Conservation (phyloP, 1,284 basidiomycete genomes). For the Entoloma clypeatum region DNA sequence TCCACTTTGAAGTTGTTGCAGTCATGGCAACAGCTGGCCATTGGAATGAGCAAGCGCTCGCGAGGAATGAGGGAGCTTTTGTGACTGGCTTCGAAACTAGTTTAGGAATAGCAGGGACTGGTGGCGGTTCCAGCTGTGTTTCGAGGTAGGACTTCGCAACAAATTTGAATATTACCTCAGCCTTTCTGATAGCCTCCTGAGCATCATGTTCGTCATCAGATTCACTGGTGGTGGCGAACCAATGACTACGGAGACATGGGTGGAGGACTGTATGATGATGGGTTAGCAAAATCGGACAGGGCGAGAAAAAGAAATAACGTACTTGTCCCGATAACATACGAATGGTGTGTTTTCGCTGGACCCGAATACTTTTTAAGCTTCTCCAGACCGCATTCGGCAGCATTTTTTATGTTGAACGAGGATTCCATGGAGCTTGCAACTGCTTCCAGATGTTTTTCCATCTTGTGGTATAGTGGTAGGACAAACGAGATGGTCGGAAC, state of each 20-base stretch:
- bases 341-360: slow-evolving; percentile 1
- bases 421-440: slow-evolving; percentile 1
- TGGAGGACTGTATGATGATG: slow-evolving; percentile 13
- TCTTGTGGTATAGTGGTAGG: slow-evolving; percentile 10
- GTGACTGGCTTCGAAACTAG: too few relatives aligned
- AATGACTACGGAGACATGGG: slow-evolving; percentile 7
- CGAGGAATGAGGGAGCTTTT: neutral
- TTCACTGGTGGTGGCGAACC: slow-evolving; percentile 7
- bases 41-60: slow-evolving; percentile 3
- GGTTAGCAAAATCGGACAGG: neutral
- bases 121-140: neutral
- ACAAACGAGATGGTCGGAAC: slow-evolving; percentile 9
- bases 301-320: slow-evolving; percentile 1
- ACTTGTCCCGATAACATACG: slow-evolving; percentile 4
- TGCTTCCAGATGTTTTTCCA: slow-evolving; percentile 3
- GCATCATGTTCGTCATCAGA: neutral
- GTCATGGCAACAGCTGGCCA: too few relatives aligned
- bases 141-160: slow-evolving; percentile 5
- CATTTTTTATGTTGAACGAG: neutral
- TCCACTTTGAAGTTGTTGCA: too few relatives aligned
- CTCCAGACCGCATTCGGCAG: neutral
- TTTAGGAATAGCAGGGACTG: neutral
- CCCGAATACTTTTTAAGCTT: too few relatives aligned
- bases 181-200: neutral
- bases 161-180: slow-evolving; percentile 4